Percentiles rank a stretch among this genome's conserved stretches.
Conservation (phyloP, 2,329 filamentous ascomycete genomes). For the Clonostachys chloroleuca region DNA sequence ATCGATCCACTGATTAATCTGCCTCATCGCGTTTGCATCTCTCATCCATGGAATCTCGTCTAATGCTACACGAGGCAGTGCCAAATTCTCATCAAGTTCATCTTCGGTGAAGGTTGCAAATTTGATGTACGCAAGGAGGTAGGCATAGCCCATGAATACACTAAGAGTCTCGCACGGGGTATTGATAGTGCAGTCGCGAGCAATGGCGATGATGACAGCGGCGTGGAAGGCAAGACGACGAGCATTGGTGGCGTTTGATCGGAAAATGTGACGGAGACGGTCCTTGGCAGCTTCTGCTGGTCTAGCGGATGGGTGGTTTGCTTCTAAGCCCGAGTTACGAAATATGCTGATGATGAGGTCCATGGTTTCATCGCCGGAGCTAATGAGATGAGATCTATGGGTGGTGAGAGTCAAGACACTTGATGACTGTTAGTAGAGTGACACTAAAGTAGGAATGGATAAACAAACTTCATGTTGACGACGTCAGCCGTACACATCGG, state of each 20-base stretch:
- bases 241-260: slow-evolving; percentile 8
- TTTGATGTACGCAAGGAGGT: slow-evolving; percentile 14
- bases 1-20: neutral
- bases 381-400: slow-evolving; percentile 18
- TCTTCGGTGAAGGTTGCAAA: neutral
- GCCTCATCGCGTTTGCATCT: neutral
- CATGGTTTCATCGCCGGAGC: slow-evolving; percentile 15
- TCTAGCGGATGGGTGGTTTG: slow-evolving; percentile 5
- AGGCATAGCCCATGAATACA: slow-evolving; percentile 22
- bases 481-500: neutral
- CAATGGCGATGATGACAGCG: slow-evolving; percentile 18
- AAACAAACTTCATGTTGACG: neutral
- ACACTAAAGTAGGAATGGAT: neutral
- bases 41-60: neutral
- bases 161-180: slow-evolving; percentile 22
- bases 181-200: slow-evolving; percentile 18
- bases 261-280: slow-evolving; percentile 12
- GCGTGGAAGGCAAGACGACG: slow-evolving; percentile 19
- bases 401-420: slow-evolving; percentile 17
- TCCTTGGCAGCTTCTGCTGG: slow-evolving; percentile 12
- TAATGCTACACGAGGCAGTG: neutral
- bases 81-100: neutral
- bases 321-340: slow-evolving; percentile 11
- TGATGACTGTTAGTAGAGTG: neutral
- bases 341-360: slow-evolving; percentile 20